Evolutionary conservation across 495 filamentous ascomycete genomes (phyloP), one percentile per base, ranked within the genome.

Genomic region (Aspergillus cavernicola): DNA sequence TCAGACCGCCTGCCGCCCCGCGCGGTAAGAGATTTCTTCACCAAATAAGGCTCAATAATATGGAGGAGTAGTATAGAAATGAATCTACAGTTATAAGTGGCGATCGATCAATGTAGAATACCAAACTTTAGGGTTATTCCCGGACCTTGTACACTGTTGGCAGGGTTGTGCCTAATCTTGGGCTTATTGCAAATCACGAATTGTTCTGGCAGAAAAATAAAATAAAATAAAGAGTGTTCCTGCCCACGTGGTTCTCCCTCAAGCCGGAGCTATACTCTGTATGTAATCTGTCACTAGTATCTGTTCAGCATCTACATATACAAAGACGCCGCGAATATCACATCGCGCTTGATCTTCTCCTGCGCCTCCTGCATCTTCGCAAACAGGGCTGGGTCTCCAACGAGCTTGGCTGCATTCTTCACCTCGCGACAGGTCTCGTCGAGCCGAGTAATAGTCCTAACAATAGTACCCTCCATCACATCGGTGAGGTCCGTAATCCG

Each of bases 381-480:
- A 65, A 95, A 96, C 51, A 98, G 76, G 40, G 82, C 84, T 4
- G 93, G 93, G 65, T 98, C 93, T n/a, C 93, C 93, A 57, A 98
- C 91, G 57, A 98, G 87, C 60, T 95, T 80, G 16, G 93, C 93
- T 26, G 95, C 89, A 66, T 95, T 97, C 78, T 96, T 97, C 43
- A 96, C 93, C 73, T 98, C 93, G 49, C 93, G 78, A 66, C 93
- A 98, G 6, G 90, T 95, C 80, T 98, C 93, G 60, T 98, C 93
- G 40, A 98, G 73, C 28, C 93, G 75, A 19, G 88, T 92, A 52
- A 98, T 96, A 10, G 90, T 90, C 23, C 93, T 75, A 18, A 98
- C 95, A 69, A 98, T 96, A 0, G 92, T 96, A 0, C 93, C 93
- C 66, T 98, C 93, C 60, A 97, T 82, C 40, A 98, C 92, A 64